Evolutionary conservation across 2,329 filamentous ascomycete genomes (phyloP), one percentile per base, ranked within the genome.

Genomic region (Aaosphaeria pasadenensis): DNA sequence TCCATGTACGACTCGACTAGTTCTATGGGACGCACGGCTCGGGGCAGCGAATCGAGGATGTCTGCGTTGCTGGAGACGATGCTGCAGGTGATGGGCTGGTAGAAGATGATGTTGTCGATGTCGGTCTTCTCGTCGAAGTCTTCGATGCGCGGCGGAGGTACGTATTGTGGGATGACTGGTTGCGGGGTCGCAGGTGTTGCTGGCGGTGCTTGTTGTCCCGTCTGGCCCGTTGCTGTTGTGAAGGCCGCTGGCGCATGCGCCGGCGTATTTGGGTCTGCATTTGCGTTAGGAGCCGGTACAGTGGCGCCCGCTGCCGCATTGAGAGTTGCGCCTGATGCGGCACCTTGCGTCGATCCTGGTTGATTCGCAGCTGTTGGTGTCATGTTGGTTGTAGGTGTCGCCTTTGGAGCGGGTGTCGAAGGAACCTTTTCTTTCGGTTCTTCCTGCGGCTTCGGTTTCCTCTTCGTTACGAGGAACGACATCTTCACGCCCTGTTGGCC

Each of bases 391-490:
- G 42, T 42, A 7, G 44, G 41, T 33, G 41, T 44, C 6, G 44
- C 42, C 43, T 61, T 62, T 5, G 58, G 55, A 32, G 53, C 58
- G 30, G 52, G 73, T 55, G 46, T 73, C 44, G 44, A 59, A 48
- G 47, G 60, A 13, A 62, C 48, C 50, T 30, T 53, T 52, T 52
- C 57, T 58, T 11, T 50, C 56, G 84, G 84, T 31, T 85, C 67
- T 49, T 17, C 56, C 50, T 55, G 58, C 55, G 48, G 60, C 55
- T 52, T 65, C 36, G 44, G 71, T 71, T 48, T 87, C 65, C 86
- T 86, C 43, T 87, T 84, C 5, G 89, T 86, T 50, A 91, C 83
- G 7, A 94, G 74, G 62, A 92, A 94, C 1, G 87, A 91, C 3
- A 85, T 85, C 39, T 90, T 79, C 2, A 88, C 79, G 48, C 84